A percentile compares a stretch with the other conserved stretches of the same genome.
Evolutionary conservation across 805 yeast species (phyloP).

Genomic region (Hanseniaspora occidentalis): DNA sequence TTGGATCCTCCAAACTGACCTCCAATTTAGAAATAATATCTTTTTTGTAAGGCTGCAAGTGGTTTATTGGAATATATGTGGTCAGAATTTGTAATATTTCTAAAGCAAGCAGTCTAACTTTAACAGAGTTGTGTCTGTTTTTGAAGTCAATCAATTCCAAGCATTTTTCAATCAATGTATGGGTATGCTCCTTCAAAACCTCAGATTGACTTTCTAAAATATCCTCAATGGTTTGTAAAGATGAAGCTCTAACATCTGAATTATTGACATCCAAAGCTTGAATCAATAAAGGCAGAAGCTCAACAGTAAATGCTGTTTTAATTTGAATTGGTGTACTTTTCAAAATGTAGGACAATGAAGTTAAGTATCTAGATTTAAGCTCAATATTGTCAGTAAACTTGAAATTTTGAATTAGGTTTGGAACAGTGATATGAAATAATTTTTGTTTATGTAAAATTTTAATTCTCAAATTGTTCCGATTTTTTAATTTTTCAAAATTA

Average conservation of each 20-base stretch:
- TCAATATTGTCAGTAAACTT: constrained; percentile 15
- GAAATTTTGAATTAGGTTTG: constrained; percentile 39
- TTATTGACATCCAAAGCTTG: constrained; percentile 43
- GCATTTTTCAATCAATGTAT: constrained; percentile 44
- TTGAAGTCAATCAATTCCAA: constrained; percentile 22
- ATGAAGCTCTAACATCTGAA: constrained; percentile 42
- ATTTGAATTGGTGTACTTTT: constrained; percentile 52
- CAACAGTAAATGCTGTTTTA: constrained; percentile 48
- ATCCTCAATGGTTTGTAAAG: constrained; percentile 45
- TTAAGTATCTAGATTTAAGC: constrained; percentile 40
- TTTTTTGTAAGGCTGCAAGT: constrained; percentile 39
- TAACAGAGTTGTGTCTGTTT: constrained; percentile 26
- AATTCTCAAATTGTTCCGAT: constrained; percentile 40
- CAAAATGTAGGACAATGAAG: constrained; percentile 55
- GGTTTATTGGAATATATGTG: constrained; percentile 26
- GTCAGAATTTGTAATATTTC: constrained; percentile 43
- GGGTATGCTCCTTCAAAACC: constrained; percentile 40
- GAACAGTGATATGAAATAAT: constrained; percentile 50
- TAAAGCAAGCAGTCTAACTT: constrained; percentile 45
- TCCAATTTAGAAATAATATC: constrained; percentile 36
- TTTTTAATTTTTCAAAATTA: constrained; percentile 37
- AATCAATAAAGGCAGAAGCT: constrained; percentile 58
- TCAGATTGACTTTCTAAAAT: constrained; percentile 44
- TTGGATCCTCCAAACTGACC: constrained; percentile 55
- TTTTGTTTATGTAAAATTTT: constrained; percentile 71